phyloP scores from a whole-genome alignment of 148 eudicot species.

The Chenopodium album region DNA sequence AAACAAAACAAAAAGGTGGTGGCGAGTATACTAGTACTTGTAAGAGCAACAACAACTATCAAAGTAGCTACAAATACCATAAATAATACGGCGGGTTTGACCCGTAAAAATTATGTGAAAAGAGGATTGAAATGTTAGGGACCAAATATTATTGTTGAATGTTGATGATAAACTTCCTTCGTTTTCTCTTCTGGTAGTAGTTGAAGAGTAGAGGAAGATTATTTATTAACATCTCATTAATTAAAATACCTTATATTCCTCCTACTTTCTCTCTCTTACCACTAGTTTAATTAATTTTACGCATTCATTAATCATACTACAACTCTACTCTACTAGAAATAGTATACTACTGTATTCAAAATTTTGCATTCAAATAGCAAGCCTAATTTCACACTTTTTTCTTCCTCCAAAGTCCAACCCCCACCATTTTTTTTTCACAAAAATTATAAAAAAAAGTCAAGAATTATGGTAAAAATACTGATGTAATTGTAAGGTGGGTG shows the following conservation, averaged over 20 bases:
- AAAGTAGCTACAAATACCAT: no score
- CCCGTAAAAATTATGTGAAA: no score
- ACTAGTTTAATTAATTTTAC: background rate
- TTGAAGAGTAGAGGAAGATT: slow-evolving; percentile 10
- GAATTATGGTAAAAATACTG: background rate
- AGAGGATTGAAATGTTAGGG: no score
- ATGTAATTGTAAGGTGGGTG: slow-evolving; percentile 7
- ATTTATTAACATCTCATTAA: slow-evolving; percentile 16
- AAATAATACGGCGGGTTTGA: no score
- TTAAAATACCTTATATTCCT: background rate
- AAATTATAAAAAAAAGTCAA: background rate
- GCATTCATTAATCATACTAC: background rate
- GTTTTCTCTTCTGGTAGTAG: slow-evolving; percentile 17
- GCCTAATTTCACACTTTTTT: background rate
- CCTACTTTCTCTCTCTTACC: background rate
- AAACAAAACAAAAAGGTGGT: no score
- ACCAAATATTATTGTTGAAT: no score
- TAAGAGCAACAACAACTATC: no score
- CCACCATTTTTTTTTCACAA: background rate
- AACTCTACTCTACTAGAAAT: no score
- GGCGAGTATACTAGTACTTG: no score
- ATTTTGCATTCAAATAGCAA: background rate
- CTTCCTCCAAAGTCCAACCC: background rate
- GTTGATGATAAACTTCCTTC: background rate
- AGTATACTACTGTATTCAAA: background rate